Percentiles rank a stretch among this genome's conserved stretches.
Conservation (phyloP, 1,139 yeast species). For the Diutina mesorugosa region DNA sequence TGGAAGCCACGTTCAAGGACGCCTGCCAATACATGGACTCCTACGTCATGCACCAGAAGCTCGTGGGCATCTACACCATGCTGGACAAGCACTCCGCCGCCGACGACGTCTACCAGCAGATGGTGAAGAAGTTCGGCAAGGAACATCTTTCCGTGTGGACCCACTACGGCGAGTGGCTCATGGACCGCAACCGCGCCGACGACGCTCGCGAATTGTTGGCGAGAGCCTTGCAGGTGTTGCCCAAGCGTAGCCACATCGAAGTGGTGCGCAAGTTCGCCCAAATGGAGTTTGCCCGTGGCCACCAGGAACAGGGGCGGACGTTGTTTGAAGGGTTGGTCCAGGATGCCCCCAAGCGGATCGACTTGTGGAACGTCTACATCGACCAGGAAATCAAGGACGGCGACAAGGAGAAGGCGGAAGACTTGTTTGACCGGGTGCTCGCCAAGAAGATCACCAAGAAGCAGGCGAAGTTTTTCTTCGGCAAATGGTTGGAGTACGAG, state of each 20-base stretch:
- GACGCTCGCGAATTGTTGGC: constrained; percentile 62
- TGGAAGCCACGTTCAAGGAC: constrained; percentile 70
- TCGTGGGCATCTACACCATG: constrained; percentile 61
- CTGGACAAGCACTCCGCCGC: constrained; percentile 65
- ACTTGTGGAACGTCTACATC: constrained; percentile 87
- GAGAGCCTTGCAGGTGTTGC: constrained; percentile 58
- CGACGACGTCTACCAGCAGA: constrained; percentile 47
- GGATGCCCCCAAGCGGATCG: constrained; percentile 85
- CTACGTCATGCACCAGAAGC: constrained; percentile 62
- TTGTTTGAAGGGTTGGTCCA: constrained; percentile 84
- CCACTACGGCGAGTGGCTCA: constrained; percentile 59
- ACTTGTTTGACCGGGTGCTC: constrained; percentile 69
- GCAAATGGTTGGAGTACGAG: constrained; percentile 80
- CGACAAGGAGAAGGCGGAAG: constrained; percentile 52
- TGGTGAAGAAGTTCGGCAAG: constrained; percentile 75
- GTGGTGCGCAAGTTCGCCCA: constrained; percentile 82
- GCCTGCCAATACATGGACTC: constrained; percentile 91
- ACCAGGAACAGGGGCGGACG: constrained; percentile 88
- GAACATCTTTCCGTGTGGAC: constrained; percentile 58
- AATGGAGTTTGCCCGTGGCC: constrained; percentile 77
- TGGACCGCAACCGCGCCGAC: constrained; percentile 44
- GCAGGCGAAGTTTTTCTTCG: constrained; percentile 91
- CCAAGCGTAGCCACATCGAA: constrained; percentile 68
- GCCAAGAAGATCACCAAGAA: constrained; percentile 64
- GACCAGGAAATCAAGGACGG: constrained; percentile 74